Base-by-base conservation (phyloP, 1,139 yeast species). In the Protomyces inundatus region DNA sequence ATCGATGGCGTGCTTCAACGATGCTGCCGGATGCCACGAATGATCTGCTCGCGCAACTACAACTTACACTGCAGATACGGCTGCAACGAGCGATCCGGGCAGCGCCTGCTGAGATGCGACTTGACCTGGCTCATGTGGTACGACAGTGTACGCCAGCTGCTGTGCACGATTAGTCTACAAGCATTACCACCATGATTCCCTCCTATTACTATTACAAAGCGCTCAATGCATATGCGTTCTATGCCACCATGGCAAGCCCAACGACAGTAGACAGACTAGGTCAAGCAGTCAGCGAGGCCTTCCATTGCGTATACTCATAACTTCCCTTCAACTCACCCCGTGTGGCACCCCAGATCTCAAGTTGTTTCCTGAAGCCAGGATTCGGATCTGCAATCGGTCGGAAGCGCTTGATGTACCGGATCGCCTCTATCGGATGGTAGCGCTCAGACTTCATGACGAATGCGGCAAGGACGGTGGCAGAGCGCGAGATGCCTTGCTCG, bases 401-500 rank as follows among this genome's bases (percentile, higher is more conserved):
- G 68, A 82, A 85, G 65, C 91, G 74, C 69, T 80, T 81, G 14
- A 93, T 85, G 0, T 91, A 91, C 74, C 87, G 84, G 6, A 88
- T 71, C 0, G 96, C 87, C 67, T 85, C 85, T 12, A 81, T 77
- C 23, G 83, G 75, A 6, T 77, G 76, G 73, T 89, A 79, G 6
- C 83, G 80, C 73, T 86, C 85, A 67, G 83, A 81, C 71, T 83
- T 82, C 95, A 93, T 90, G 67, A 93, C 74, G 73, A 86, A 93
- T 1, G 96, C 95, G 51, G 85, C 80, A 10, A 85, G 77, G 37
- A 89, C 78, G 0, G 95, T 77, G 0, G 84, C 88, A 0, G 96
- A 87, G 68, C 98, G 77, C 2, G 96, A 88, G 33, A 85, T 82
- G 1, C 98, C 98, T 39, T 96, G 96, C 4, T 58, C 65, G 67